phyloP scores from a whole-genome alignment of 768 basidiomycete genomes.

The Lyophyllum shimeji region DNA sequence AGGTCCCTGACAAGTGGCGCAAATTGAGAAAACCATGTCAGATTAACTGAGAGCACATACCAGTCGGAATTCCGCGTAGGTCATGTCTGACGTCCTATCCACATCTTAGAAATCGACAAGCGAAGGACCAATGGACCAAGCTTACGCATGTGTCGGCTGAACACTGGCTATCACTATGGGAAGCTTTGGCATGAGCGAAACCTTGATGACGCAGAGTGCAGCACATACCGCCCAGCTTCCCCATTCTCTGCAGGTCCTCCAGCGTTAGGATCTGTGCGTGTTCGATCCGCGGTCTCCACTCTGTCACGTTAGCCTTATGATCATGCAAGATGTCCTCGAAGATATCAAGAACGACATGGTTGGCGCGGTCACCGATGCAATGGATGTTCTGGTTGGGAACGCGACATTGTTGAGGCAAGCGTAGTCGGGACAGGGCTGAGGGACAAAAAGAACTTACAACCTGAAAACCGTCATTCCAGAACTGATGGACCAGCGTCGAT shows the following conservation, averaged over 20 bases:
- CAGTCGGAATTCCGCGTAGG: slow-evolving; percentile 83
- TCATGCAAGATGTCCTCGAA: slow-evolving; percentile 63
- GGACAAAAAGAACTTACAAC: slow-evolving; percentile 60
- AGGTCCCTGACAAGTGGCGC: slow-evolving; percentile 33
- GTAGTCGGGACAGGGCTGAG: neutral
- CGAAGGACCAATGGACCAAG: slow-evolving; percentile 20
- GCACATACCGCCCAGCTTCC: slow-evolving; percentile 63
- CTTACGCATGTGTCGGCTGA: slow-evolving; percentile 88
- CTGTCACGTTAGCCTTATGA: slow-evolving; percentile 35
- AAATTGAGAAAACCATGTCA: neutral
- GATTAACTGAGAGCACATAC: slow-evolving; percentile 33
- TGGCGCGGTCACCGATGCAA: slow-evolving; percentile 88
- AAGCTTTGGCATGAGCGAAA: neutral
- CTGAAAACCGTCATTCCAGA: slow-evolving; percentile 78
- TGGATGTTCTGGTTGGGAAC: slow-evolving; percentile 67
- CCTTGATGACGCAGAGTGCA: neutral
- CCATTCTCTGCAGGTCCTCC: slow-evolving; percentile 69
- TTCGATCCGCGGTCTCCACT: slow-evolving; percentile 80
- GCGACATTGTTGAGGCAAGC: neutral
- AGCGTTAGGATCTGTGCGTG: slow-evolving; percentile 87
- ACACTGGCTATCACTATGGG: slow-evolving; percentile 86
- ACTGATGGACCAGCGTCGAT: slow-evolving; percentile 51
- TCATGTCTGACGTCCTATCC: slow-evolving; percentile 85
- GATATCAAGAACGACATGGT: slow-evolving; percentile 78
- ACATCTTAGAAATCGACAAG: neutral